Percentiles rank a stretch among this genome's conserved stretches.
Conservation (phyloP, 768 basidiomycete species). For the Phylloporus rhodoxanthus region DNA sequence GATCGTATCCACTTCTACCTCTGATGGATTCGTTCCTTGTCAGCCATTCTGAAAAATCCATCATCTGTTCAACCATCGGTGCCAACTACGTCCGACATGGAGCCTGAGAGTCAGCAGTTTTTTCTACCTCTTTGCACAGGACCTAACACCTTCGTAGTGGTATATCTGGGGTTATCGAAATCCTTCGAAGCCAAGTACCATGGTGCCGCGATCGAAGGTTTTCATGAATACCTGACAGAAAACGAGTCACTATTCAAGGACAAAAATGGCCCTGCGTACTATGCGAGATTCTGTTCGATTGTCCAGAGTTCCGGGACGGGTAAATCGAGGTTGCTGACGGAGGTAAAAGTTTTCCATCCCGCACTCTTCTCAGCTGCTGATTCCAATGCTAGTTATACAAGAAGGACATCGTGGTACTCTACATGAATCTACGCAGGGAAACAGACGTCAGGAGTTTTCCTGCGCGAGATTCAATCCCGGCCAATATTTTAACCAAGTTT, state of each 20-base stretch:
- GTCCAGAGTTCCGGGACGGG: neutral
- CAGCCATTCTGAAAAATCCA: neutral
- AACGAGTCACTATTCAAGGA: no score
- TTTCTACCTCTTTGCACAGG: no score
- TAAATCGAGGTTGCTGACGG: neutral
- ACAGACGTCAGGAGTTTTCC: neutral
- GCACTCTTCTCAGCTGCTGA: neutral
- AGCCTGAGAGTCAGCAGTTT: no score
- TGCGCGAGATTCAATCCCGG: no score
- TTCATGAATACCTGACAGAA: no score
- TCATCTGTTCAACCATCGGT: neutral
- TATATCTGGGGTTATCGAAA: no score
- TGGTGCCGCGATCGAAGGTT: neutral
- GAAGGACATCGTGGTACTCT: neutral
- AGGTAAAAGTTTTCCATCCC: neutral
- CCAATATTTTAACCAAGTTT: no score
- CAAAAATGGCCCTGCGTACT: neutral
- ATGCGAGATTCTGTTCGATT: neutral
- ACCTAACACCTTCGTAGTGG: neutral
- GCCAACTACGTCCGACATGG: neutral
- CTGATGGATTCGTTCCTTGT: no score
- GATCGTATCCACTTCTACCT: no score
- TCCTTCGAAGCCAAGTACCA: no score
- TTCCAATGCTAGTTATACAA: no score
- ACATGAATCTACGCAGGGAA: neutral